Percentiles rank a stretch among this genome's conserved stretches.
Conservation (phyloP, 441 rosid species). For the Populus hybrid region DNA sequence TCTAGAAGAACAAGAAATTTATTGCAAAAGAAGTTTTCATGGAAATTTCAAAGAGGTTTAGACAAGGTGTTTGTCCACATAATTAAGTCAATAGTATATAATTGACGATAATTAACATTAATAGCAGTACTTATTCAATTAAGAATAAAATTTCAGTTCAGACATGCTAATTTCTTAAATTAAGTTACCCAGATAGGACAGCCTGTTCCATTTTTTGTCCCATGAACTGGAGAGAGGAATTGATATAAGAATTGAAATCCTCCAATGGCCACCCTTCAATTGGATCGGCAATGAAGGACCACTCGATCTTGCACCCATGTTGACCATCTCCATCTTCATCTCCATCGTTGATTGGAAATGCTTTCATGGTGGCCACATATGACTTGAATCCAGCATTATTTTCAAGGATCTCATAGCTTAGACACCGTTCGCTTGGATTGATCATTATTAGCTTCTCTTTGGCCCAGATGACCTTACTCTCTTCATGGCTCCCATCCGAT, state of each 20-base stretch:
- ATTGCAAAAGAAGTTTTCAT: not conserved
- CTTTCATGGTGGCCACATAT: conserved; percentile 46
- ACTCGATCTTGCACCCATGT: conserved; percentile 46
- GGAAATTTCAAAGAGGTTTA: no score
- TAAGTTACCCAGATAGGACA: not conserved
- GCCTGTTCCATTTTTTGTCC: conserved; percentile 31
- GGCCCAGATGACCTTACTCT: conserved; percentile 32
- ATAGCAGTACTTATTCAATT: no score
- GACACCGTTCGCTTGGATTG: conserved; percentile 34
- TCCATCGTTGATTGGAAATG: conserved; percentile 19
- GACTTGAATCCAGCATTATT: conserved; percentile 47
- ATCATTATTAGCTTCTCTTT: conserved; percentile 52
- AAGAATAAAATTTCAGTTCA: not conserved
- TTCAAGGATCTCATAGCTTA: conserved; percentile 53
- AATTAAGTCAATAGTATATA: no score
- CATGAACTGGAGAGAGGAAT: conserved; percentile 35
- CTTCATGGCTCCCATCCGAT: not conserved
- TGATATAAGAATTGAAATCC: conserved; percentile 32
- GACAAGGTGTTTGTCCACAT: not conserved
- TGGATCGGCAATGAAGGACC: conserved; percentile 57
- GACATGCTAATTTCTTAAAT: not conserved
- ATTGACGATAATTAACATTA: no score
- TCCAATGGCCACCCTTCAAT: conserved; percentile 44
- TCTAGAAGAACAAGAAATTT: no score
- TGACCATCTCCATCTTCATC: conserved; percentile 19